Conservation (phyloP, 805 yeast species). For the Sungouiella thailandica region DNA sequence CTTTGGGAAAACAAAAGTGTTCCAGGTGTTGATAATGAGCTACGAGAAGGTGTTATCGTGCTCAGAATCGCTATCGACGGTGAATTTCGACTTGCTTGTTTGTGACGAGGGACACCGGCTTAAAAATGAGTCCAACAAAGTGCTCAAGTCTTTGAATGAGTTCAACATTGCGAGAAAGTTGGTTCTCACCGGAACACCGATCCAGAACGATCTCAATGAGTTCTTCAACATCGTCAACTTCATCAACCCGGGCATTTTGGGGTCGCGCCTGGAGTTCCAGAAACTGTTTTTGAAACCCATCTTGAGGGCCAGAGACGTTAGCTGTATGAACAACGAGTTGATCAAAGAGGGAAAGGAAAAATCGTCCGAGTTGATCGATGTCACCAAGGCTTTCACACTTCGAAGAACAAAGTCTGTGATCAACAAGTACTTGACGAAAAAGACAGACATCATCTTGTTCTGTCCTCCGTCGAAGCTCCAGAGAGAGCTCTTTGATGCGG, state of each 20-base stretch:
- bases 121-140: constrained; percentile 69
- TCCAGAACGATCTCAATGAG: constrained; percentile 86
- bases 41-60: constrained; percentile 73
- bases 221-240: constrained; percentile 78
- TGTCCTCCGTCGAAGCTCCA: constrained; percentile 72
- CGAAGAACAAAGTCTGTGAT: constrained; percentile 65
- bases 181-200: constrained; percentile 83
- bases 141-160: constrained; percentile 55
- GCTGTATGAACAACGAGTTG: constrained; percentile 46
- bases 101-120: constrained; percentile 96
- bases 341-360: constrained; percentile 54
- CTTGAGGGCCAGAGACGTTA: constrained; percentile 57
- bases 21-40: constrained; percentile 80
- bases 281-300: constrained; percentile 68
- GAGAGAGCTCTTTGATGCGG: constrained; percentile 45
- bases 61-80: constrained; percentile 43
- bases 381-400: constrained; percentile 64
- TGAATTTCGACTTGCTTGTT: constrained; percentile 61
- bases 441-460: constrained; percentile 71
- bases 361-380: constrained; percentile 56
- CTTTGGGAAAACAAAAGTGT: constrained; percentile 64
- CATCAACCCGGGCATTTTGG: constrained; percentile 78
- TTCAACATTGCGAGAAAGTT: constrained; percentile 55
- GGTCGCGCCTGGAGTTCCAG: constrained; percentile 54
- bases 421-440: constrained; percentile 58